Percentiles rank a stretch among this genome's conserved stretches.
These are phyloP conservation scores for Wickerhamiella occidentalis DNA, from an alignment of 805 yeast genomes.

Conservation along the genomic window DNA sequence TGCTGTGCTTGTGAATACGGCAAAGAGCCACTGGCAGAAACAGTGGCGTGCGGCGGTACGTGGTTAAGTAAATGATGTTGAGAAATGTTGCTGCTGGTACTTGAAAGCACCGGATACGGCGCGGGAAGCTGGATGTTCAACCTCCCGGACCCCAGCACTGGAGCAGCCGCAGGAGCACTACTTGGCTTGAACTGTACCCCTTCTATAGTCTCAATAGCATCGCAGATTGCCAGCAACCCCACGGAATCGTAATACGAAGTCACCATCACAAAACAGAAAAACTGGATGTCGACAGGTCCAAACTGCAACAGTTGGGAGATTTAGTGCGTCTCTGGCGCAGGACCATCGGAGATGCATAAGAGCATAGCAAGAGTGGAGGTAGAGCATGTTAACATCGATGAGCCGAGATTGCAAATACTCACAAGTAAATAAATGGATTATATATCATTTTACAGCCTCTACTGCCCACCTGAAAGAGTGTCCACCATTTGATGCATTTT, in stretches of 20 bases:
- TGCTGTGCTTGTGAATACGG: conserved; percentile 21
- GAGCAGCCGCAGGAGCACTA: conserved; percentile 12
- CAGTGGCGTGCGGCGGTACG: conserved; percentile 20
- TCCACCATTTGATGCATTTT: not conserved
- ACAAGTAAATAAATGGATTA: no score
- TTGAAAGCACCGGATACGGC: conserved; percentile 13
- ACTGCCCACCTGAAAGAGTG: not conserved
- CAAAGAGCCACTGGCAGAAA: conserved; percentile 17
- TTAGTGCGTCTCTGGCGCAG: conserved; percentile 3
- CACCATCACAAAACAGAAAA: not conserved
- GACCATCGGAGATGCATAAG: conserved; percentile 7
- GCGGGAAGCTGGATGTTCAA: conserved; percentile 12
- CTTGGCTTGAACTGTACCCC: conserved; percentile 24
- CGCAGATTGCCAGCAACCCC: conserved; percentile 31
- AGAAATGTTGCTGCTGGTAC: not conserved
- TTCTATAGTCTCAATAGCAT: conserved; percentile 30
- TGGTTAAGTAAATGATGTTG: conserved; percentile 21
- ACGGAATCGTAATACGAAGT: conserved; percentile 30
- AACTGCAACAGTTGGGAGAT: conserved; percentile 10
- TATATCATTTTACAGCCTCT: no score
- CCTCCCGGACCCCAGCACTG: conserved; percentile 7
- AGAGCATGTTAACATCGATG: not conserved
- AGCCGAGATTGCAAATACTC: no score
- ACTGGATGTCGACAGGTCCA: conserved; percentile 6
- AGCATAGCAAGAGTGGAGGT: not conserved